phyloP scores from a whole-genome alignment of 352 stramenopile genomes.

The Phytopythium litorale region DNA sequence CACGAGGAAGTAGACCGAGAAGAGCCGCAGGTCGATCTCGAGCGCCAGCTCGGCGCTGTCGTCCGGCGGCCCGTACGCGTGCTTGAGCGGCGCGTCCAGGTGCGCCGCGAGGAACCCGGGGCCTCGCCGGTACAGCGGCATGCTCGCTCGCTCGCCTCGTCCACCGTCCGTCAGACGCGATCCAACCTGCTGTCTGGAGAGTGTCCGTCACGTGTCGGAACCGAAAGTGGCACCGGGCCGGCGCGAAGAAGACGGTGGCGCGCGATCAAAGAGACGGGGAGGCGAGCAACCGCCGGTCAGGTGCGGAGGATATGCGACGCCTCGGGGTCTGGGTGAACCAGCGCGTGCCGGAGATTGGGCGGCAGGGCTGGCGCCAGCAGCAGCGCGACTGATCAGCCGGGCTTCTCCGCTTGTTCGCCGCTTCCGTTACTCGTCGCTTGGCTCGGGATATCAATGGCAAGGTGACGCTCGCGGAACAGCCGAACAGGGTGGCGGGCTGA shows the following conservation, averaged over 20 bases:
- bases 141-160: constrained; percentile 12
- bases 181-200: too few species aligned
- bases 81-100: constrained; percentile 12
- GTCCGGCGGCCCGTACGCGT: constrained; percentile 45
- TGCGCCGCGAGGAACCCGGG: constrained; percentile 39
- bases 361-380: not conserved
- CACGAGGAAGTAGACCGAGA: constrained; percentile 76
- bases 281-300: not conserved
- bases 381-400: not conserved
- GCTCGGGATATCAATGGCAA: too few species aligned
- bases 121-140: constrained; percentile 61
- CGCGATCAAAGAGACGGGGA: not conserved
- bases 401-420: not conserved
- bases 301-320: constrained; percentile 4
- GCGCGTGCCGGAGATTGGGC: not conserved
- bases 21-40: constrained; percentile 62
- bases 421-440: not conserved
- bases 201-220: not conserved
- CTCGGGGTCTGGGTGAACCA: too few species aligned
- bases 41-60: constrained; percentile 36
- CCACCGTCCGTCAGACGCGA: too few species aligned
- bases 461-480: too few species aligned
- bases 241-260: not conserved
- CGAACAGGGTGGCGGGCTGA: too few species aligned
- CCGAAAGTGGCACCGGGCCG: not conserved